Percentiles rank a stretch among this genome's conserved stretches.
Conservation (phyloP, 805 yeast genomes). For the Hanseniaspora meyeri region DNA sequence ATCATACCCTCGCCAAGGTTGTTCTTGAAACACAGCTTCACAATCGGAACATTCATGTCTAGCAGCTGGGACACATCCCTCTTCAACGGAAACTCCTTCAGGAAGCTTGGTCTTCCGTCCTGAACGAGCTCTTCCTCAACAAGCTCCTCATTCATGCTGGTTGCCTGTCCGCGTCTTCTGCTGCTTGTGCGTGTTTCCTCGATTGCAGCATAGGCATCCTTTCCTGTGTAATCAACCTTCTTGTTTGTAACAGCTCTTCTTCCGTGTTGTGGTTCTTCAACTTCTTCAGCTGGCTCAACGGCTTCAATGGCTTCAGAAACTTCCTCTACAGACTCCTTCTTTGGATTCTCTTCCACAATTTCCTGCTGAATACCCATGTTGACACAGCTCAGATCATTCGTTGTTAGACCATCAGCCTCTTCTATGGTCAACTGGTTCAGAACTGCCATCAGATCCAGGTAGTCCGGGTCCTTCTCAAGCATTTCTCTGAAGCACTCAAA, state of each 20-base stretch:
- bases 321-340: slow-evolving; percentile 14
- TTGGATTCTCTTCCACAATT: slow-evolving; percentile 17
- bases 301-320: neutral
- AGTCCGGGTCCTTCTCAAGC: slow-evolving; percentile 11
- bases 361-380: slow-evolving; percentile 16
- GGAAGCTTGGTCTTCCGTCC: slow-evolving; percentile 6
- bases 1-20: neutral
- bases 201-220: slow-evolving; percentile 1
- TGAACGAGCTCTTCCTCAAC: neutral
- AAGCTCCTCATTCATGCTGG: neutral
- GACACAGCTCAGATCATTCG: slow-evolving; percentile 19
- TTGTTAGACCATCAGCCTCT: slow-evolving; percentile 8
- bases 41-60: neutral
- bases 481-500: neutral
- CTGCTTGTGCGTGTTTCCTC: slow-evolving; percentile 1
- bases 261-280: neutral
- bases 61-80: neutral
- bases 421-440: slow-evolving; percentile 4
- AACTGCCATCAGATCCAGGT: slow-evolving; percentile 10
- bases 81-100: slow-evolving; percentile 12
- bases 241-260: slow-evolving; percentile 8
- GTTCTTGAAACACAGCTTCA: slow-evolving; percentile 1
- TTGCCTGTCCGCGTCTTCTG: neutral
- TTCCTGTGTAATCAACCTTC: slow-evolving; percentile 9
- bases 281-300: neutral